Base-by-base conservation (phyloP, 352 stramenopile genomes). In the Phytophthora fragariaefolia region DNA sequence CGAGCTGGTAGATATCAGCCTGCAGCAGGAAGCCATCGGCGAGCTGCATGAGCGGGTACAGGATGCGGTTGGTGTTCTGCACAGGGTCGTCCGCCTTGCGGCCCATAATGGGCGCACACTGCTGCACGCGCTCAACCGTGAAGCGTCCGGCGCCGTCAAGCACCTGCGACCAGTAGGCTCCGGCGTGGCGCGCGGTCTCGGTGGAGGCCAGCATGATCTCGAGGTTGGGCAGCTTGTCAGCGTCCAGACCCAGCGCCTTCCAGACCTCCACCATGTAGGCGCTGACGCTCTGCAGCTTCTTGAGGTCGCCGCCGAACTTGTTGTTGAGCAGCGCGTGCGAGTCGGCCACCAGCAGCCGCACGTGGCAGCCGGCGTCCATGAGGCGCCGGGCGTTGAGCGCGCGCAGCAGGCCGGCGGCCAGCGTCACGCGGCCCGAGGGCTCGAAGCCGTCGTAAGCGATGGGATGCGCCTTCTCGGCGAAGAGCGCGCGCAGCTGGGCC, bases 271-370 rank as follows among this genome's bases (percentile, higher is more conserved):
- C 96, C 76, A 99, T 97, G 85, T 99, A 99, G 28, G 91, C 71
- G 18, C 84, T 90, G 20, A 98, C 90, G 34, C 75, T 95, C 61
- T 93, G 85, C 63, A 99, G 98, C 83, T 99, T 99, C 70, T 98
- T 96, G 7, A 98, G 78, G 77, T 99, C 97, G 49, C 97, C 97
- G 54, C 96, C 97, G 85, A 99, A 99, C 83, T 99, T 99, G 85
- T 99, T 99, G 80, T 99, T 99, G 79, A 99, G 97, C 62, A 99
- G 83, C 22, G 97, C 98, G 83, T 99, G 99, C 87, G 97, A 98
- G 83, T 99, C 98, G 6, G 97, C 98, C 9, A 99, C 96, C 87
- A 98, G 98, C 70, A 99, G 98, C 71, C 97, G 96, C 73, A 99
- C 99, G 36, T 96, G 96, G 46, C 95, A 97, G 24, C 97, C 98